A percentile compares a stretch with the other conserved stretches of the same genome.
Conservation (phyloP, 176 grass and related monocot genomes). For the Tuctoria greenei region DNA sequence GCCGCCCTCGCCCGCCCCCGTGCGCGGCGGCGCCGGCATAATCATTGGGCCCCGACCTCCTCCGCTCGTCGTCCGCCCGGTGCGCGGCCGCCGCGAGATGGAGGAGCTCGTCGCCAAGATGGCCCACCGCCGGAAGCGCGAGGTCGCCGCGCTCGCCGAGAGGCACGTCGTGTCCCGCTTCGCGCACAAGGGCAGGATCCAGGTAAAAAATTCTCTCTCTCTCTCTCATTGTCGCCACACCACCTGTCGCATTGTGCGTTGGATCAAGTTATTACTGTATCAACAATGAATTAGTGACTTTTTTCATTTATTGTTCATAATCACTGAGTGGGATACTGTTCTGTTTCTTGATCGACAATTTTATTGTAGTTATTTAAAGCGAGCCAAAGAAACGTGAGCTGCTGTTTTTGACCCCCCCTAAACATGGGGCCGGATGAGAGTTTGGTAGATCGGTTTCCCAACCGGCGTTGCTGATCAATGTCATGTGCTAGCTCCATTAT, state of each 20-base stretch:
- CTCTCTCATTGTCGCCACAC: background rate
- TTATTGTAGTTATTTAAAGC: slow-evolving; percentile 24
- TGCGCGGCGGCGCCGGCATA: background rate
- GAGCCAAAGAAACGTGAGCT: slow-evolving; percentile 37
- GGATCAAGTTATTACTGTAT: background rate
- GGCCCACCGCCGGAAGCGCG: slow-evolving; percentile 61
- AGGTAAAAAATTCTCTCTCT: slow-evolving; percentile 39
- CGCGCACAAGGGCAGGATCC: slow-evolving; percentile 68
- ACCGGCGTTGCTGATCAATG: slow-evolving; percentile 48
- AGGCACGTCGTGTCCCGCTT: slow-evolving; percentile 65
- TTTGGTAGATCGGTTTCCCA: slow-evolving; percentile 60
- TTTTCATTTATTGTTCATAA: background rate
- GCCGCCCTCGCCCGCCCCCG: slow-evolving; percentile 25
- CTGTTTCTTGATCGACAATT: slow-evolving; percentile 29
- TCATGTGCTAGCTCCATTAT: slow-evolving; percentile 44
- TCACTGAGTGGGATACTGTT: slow-evolving; percentile 22
- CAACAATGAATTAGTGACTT: slow-evolving; percentile 23
- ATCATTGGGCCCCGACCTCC: slow-evolving; percentile 7
- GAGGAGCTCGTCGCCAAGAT: slow-evolving; percentile 75
- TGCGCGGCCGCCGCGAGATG: slow-evolving; percentile 64
- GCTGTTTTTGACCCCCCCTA: slow-evolving; percentile 42
- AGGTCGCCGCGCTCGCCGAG: slow-evolving; percentile 58
- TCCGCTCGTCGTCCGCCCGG: slow-evolving; percentile 35
- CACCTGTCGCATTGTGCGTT: background rate
- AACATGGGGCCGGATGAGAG: slow-evolving; percentile 33